Evolutionary conservation across 805 yeast genomes (phyloP), one percentile per base, ranked within the genome.

Genomic region (Cephaloascus albidus): DNA sequence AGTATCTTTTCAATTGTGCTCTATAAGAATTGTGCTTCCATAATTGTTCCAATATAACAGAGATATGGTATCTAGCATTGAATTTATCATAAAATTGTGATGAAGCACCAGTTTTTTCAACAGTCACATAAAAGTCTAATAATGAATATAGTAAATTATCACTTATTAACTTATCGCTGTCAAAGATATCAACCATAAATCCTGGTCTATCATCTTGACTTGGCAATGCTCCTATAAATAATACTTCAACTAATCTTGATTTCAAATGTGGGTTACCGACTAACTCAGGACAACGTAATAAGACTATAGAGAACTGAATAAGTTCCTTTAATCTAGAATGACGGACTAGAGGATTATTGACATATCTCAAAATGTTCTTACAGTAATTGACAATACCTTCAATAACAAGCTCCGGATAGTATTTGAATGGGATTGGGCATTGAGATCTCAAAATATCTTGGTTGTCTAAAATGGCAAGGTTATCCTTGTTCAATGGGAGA

Each of bases 61-160:
- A 83, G 20, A 93, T 85, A 54, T 86, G 82, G 59, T 79, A 90
- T 57, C 98, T 74, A 35, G 86, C 76, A 57, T 87, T 89, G 64
- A 93, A 93, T 61, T 93, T 93, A 58, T 93, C 99, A 58, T 90
- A 90, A 55, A 90, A 93, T 60, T 93, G 97, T 0, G 94, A 79
- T 5, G 90, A 81, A 2, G 96, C 83, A 8, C 98, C 98, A 0
- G 98, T 93, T 52, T 85, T 88, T 57, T 93, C 99, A 38, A 90
- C 89, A 70, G 85, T 86, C 28, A 93, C 95, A 57, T 90, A 93
- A 45, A 88, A 84, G 50, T 87, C 94, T 60, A 93, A 71, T 41
- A 93, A 68, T 1, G 96, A 84, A 51, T 85, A 88, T 41, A 93
- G 65, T 45, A 93, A 55, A 55, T 88, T 78, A 31, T 78, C 66